Percentiles rank a stretch among this genome's conserved stretches.
Evolutionary conservation across 164 flowering plant species (phyloP).

Genomic region (Euptelea pleiosperma): DNA sequence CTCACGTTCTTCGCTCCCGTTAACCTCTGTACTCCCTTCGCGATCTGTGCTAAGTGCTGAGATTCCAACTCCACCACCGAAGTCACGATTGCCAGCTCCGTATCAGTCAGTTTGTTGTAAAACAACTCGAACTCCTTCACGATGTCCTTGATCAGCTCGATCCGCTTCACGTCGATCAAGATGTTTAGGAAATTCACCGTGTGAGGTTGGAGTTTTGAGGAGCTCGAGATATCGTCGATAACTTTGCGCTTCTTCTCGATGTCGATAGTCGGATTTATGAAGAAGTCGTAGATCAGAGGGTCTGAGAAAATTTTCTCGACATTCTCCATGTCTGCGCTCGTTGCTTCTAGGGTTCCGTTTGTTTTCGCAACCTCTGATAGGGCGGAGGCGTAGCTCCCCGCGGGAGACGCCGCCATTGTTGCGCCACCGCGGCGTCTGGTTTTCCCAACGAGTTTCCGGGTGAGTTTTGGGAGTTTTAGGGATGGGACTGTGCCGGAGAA

Average conservation of each 20-base stretch:
- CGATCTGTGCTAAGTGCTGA: conserved; percentile 86
- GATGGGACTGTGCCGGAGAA: conserved; percentile 39
- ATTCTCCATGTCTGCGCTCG: conserved; percentile 59
- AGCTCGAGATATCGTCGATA: conserved; percentile 45
- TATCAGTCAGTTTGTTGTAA: conserved; percentile 63
- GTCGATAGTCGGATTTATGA: conserved; percentile 50
- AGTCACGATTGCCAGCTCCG: conserved; percentile 74
- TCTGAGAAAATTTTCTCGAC: conserved; percentile 61
- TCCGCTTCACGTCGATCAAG: conserved; percentile 57
- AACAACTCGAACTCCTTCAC: conserved; percentile 67
- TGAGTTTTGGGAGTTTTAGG: conserved; percentile 27
- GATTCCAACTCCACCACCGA: conserved; percentile 81
- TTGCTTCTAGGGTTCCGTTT: conserved; percentile 62
- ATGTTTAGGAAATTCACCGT: conserved; percentile 68
- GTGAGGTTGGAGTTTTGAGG: conserved; percentile 46
- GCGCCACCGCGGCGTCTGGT: conserved; percentile 26
- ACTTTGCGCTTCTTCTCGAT: conserved; percentile 42
- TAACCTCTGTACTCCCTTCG: conserved; percentile 75
- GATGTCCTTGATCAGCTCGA: conserved; percentile 55
- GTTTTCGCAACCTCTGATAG: conserved; percentile 67
- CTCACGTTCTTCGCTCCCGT: conserved; percentile 86
- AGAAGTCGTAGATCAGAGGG: conserved; percentile 36
- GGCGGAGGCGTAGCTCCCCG: conserved; percentile 73
- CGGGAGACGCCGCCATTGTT: conserved; percentile 48
- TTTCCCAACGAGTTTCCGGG: conserved; percentile 14